Base-by-base conservation (phyloP, 1,284 basidiomycete genomes). In the Heliocybe sulcata region DNA sequence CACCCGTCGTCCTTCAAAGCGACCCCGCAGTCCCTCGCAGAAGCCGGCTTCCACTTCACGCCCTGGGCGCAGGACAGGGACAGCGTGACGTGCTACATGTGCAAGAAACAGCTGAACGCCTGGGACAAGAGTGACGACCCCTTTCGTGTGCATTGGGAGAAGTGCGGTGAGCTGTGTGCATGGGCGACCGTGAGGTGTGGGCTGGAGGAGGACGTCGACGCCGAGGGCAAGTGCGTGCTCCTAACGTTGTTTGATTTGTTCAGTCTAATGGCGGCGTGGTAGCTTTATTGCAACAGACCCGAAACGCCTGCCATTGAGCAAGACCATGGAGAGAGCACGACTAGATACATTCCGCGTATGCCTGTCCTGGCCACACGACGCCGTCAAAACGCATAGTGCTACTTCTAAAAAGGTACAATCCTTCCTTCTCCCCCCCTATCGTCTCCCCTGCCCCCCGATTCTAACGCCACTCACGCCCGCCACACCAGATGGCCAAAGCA, bases 61-160 rank as follows among this genome's bases (percentile, higher is more conserved):
- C 88, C 89, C 0, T 80, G 78, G 60, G 69, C 70, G 58, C 76
- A 81, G 11, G 79, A 84, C 57, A 73, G 72, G 26, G 89, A 91
- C 68, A 83, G 79, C 59, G 87, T 87, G 23, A 76, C 77, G 3
- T 94, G 92, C 67, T 92, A 84, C 64, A 67, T 84, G 53, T 94
- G 92, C 69, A 77, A 75, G 49, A 88, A 92, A 63, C 76, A 85
- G 58, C 75, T 94, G 10, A 80, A 81, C 51, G 88, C 85, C 14
- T 94, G 92, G 92, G 85, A 86, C 53, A 74, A 76, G 45, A 74
- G 81, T 1, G 92, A 94, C 63, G 87, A 94, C 70, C 92, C 92
- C 1, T 88, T 87, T 61, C 75, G 81, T 45, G 83, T 92, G 48
- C 92, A 94, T 63, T 85, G 76, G 69, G 68, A 68, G 35, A 89